These are phyloP conservation scores for Wickerhamiella hasegawae DNA, from an alignment of 805 yeast species.

Conservation along the genomic window DNA sequence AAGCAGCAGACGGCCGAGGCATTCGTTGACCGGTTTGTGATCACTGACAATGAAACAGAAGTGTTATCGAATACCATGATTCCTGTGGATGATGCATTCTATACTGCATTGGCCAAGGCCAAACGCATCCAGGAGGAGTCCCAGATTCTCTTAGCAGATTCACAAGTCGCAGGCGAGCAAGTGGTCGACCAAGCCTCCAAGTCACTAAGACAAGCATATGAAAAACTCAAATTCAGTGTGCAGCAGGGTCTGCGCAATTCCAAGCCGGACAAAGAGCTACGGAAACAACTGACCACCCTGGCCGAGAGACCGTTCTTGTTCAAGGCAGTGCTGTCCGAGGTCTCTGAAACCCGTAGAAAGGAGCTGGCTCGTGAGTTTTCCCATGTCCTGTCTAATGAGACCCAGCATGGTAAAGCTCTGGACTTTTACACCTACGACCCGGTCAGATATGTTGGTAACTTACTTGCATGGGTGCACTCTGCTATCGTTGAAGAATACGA, in stretches of 20 bases:
- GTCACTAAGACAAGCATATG: slow-evolving; percentile 36
- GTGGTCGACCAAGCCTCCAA: slow-evolving; percentile 21
- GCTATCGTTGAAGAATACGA: slow-evolving; percentile 80
- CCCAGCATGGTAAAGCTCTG: slow-evolving; percentile 30
- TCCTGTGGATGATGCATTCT: slow-evolving; percentile 35
- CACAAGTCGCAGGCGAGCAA: slow-evolving; percentile 32
- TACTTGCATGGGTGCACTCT: slow-evolving; percentile 76
- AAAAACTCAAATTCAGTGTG: slow-evolving; percentile 33
- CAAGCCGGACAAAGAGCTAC: slow-evolving; percentile 2
- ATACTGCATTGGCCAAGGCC: slow-evolving; percentile 41
- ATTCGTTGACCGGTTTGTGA: slow-evolving; percentile 41
- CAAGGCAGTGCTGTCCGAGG: slow-evolving; percentile 40
- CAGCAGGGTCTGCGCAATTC: slow-evolving; percentile 15
- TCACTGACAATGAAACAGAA: slow-evolving; percentile 58
- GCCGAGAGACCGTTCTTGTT: slow-evolving; percentile 28
- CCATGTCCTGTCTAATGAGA: slow-evolving; percentile 20
- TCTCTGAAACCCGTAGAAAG: slow-evolving; percentile 57
- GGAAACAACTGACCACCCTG: slow-evolving; percentile 14
- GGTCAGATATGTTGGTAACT: slow-evolving; percentile 65
- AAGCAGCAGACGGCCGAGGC: slow-evolving; percentile 19
- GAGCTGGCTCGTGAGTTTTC: slow-evolving; percentile 50
- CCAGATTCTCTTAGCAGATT: slow-evolving; percentile 46
- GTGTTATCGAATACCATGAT: slow-evolving; percentile 25
- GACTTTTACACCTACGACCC: slow-evolving; percentile 65
- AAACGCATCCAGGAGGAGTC: slow-evolving; percentile 51